These are phyloP conservation scores for Penicillium fimorum DNA, from an alignment of 495 filamentous ascomycete species.

Conservation along the genomic window DNA sequence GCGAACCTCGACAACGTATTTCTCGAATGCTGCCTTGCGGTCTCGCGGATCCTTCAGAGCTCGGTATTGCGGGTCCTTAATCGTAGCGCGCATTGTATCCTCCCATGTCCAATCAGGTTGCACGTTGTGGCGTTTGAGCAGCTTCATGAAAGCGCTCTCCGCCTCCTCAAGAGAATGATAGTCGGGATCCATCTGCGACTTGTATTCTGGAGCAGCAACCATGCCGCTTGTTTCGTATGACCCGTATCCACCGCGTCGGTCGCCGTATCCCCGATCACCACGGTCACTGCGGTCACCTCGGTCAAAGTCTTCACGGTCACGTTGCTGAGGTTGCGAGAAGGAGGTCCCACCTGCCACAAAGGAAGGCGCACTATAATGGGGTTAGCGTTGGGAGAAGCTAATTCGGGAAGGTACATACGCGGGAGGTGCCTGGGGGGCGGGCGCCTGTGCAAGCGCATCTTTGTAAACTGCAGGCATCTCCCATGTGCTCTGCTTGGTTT, in stretches of 20 bases:
- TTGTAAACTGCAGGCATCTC: constrained; percentile 88
- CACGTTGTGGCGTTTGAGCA: constrained; percentile 80
- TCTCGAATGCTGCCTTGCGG: constrained; percentile 89
- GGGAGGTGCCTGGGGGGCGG: constrained; percentile 43
- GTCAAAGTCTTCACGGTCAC: constrained; percentile 22
- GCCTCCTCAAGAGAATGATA: constrained; percentile 87
- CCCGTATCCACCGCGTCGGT: constrained; percentile 67
- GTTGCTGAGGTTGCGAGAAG: constrained; percentile 40
- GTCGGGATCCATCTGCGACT: constrained; percentile 71
- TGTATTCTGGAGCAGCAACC: constrained; percentile 59
- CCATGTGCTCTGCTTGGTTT: constrained; percentile 92
- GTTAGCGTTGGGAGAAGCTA: constrained; percentile 24
- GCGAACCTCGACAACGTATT: constrained; percentile 87
- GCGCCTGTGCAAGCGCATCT: constrained; percentile 60
- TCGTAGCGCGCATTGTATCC: constrained; percentile 80
- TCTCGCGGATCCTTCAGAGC: constrained; percentile 92
- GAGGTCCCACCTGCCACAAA: constrained; percentile 65
- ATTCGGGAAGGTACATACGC: constrained; percentile 53
- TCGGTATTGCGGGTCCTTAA: constrained; percentile 91
- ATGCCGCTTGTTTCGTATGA: constrained; percentile 53
- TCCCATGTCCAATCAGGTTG: constrained; percentile 93
- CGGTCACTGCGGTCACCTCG: constrained; percentile 41
- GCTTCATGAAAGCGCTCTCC: constrained; percentile 88
- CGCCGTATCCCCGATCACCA: constrained; percentile 57
- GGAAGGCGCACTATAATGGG: constrained; percentile 54